phyloP scores from a whole-genome alignment of 2,329 filamentous ascomycete species.

The Colletotrichum sp. region DNA sequence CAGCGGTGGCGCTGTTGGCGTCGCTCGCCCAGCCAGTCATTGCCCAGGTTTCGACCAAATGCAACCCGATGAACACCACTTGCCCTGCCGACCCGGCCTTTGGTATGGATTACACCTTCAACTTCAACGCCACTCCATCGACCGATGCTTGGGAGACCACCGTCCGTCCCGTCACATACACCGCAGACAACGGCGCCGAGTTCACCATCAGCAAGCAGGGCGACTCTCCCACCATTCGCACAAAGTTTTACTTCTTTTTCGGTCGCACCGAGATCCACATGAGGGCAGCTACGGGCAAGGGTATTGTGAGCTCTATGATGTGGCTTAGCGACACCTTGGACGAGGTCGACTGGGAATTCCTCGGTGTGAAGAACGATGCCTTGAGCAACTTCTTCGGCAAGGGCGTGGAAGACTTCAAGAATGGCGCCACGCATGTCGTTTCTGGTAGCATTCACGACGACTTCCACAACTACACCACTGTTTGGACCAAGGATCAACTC shows the following conservation, averaged over 20 bases:
- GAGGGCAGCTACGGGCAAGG: constrained; percentile 75
- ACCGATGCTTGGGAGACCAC: constrained; percentile 71
- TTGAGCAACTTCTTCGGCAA: constrained; percentile 84
- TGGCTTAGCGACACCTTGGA: constrained; percentile 84
- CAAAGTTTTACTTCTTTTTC: constrained; percentile 86
- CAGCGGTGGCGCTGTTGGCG: constrained; percentile 45
- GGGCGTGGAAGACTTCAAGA: constrained; percentile 67
- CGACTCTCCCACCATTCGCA: constrained; percentile 79
- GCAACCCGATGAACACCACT: constrained; percentile 75
- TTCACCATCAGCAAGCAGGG: constrained; percentile 75
- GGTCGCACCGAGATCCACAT: constrained; percentile 79
- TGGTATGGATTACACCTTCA: constrained; percentile 64
- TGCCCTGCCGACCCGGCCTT: constrained; percentile 78
- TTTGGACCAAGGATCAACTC: constrained; percentile 72
- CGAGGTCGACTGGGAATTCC: constrained; percentile 87
- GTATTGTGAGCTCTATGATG: constrained; percentile 84
- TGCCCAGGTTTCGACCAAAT: constrained; percentile 79
- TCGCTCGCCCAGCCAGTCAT: constrained; percentile 50
- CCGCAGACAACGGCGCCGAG: constrained; percentile 64
- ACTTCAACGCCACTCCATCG: constrained; percentile 68
- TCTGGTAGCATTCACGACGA: constrained; percentile 60
- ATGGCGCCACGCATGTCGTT: constrained; percentile 64
- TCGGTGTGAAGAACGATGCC: constrained; percentile 69
- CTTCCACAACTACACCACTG: constrained; percentile 78
- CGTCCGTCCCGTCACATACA: constrained; percentile 68